Conservation (phyloP, 176 grass and related monocot genomes). For the Eleusine coracana region DNA sequence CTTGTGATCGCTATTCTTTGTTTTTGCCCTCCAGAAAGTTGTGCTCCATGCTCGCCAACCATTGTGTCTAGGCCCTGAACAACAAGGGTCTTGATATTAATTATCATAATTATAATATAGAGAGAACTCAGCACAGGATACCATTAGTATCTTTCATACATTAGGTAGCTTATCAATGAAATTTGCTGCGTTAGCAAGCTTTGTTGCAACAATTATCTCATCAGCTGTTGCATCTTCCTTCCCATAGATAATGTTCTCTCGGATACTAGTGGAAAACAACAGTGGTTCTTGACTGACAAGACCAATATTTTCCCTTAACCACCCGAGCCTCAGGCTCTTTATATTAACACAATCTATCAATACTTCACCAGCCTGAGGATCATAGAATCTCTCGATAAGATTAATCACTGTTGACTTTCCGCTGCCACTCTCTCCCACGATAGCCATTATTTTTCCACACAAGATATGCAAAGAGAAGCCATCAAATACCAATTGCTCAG, state of each 20-base stretch:
- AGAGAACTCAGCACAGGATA: background rate
- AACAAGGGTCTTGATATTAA: background rate
- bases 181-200: slow-evolving; percentile 47
- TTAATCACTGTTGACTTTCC: slow-evolving; percentile 49
- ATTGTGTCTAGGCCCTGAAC: slow-evolving; percentile 45
- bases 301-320: slow-evolving; percentile 50
- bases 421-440: slow-evolving; percentile 49
- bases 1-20: slow-evolving; percentile 16
- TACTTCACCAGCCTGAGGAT: slow-evolving; percentile 45
- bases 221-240: slow-evolving; percentile 51
- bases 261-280: slow-evolving; percentile 58
- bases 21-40: slow-evolving; percentile 51
- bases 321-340: slow-evolving; percentile 38
- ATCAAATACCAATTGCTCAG: slow-evolving; percentile 48
- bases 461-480: slow-evolving; percentile 28
- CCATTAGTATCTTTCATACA: slow-evolving; percentile 19
- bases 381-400: slow-evolving; percentile 54
- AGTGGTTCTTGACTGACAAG: slow-evolving; percentile 57
- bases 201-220: slow-evolving; percentile 44
- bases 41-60: slow-evolving; percentile 53
- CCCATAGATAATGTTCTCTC: slow-evolving; percentile 54
- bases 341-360: slow-evolving; percentile 46
- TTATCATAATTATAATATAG: background rate
- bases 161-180: slow-evolving; percentile 57
- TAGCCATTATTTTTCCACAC: slow-evolving; percentile 44